Base-by-base conservation (phyloP, 768 basidiomycete genomes). In the Lentinula edodes region DNA sequence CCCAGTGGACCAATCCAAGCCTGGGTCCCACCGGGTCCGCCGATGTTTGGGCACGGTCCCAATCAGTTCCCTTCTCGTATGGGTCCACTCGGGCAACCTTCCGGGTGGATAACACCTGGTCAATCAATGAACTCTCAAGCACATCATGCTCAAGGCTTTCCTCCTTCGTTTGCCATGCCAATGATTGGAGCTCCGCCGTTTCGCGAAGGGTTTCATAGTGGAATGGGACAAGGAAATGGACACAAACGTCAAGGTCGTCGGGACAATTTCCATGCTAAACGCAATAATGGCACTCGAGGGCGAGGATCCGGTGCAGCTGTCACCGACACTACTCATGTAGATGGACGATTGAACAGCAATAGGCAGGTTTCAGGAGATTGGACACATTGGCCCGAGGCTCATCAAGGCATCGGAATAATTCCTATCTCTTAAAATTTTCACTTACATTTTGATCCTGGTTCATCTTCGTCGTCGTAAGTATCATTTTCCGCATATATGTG, bases 191-290 rank as follows among this genome's bases (percentile, higher is more conserved):
- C 15, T 38, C 41, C 55, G 38, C 55, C 55, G 23, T 56, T 56
- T 10, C 55, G 55, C 7, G 55, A 41, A 6, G 55, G 34, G 12
- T 41, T 55, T 20, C 36, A 55, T 38, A 38, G 55, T 28, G 39
- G 41, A 32, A 43, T 41, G 9, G 23, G 41, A 39, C 53, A 15
- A n/a, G n/a, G 39, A 9, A 59, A 36, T 46, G 58, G 45, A 18
- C 28, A 50, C 16, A 59, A 59, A 18, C 58, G 58, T 50, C 46
- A 34, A 39, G 58, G 58, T 18, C 45, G 58, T 13, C 58, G 45
- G 28, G 42, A 58, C 7, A 45, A 59, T 3, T 18, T 48, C 16
- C 43, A 59, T n/a, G 18, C 45, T 23, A 56, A 41, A 56, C 38
- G 55, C 45, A n/a, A 50, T 34, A n/a, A 16, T 6, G 34, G 18